These are phyloP conservation scores for Aspergillus vadensis DNA, from an alignment of 2,329 filamentous ascomycete genomes.

Conservation along the genomic window DNA sequence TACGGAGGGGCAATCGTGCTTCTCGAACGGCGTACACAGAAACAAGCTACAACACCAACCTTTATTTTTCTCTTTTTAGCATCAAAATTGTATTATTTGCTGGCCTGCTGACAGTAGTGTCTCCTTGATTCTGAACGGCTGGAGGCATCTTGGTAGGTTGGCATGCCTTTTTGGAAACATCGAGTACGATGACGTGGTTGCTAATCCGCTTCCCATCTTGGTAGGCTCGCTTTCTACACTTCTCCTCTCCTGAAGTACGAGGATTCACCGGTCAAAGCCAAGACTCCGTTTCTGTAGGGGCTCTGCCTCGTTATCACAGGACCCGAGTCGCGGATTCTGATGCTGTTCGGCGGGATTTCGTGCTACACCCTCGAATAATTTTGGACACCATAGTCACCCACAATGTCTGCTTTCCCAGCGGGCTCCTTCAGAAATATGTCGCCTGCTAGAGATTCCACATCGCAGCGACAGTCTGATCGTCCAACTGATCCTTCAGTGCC, in stretches of 20 bases:
- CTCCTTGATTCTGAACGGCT: not conserved
- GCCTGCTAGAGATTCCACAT: slow-evolving; percentile 30
- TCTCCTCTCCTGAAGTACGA: not conserved
- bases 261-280: not conserved
- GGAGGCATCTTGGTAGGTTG: not conserved
- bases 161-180: not conserved
- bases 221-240: not conserved
- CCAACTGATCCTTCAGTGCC: slow-evolving; percentile 36
- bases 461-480: slow-evolving; percentile 30
- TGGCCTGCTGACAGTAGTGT: not conserved
- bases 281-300: not conserved
- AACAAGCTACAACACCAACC: not conserved
- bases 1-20: not conserved
- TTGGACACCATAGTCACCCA: slow-evolving; percentile 1
- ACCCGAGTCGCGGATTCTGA: not conserved
- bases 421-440: slow-evolving; percentile 46
- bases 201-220: not conserved
- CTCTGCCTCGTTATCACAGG: not conserved
- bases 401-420: slow-evolving; percentile 42
- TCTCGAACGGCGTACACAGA: not conserved
- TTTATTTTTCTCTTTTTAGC: not conserved
- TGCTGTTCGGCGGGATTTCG: not conserved
- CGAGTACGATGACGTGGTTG: not conserved
- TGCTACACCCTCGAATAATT: not conserved
- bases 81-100: not conserved